Base-by-base conservation (phyloP, 2,329 filamentous ascomycete species). In the Westerdykella aurantiaca region DNA sequence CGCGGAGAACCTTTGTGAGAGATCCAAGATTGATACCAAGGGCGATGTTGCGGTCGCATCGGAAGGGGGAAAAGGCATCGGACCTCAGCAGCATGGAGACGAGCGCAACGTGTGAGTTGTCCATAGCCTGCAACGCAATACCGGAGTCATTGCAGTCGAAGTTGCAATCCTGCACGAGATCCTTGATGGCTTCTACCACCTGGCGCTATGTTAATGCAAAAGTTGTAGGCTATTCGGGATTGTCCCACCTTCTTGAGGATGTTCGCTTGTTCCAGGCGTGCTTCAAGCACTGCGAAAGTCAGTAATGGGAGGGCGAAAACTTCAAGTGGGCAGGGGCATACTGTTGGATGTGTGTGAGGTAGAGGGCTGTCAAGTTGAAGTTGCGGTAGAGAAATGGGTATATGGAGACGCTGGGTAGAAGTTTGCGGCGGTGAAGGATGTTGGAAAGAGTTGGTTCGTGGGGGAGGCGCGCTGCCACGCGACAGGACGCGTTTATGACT, bases 61-160 rank as follows among this genome's bases (percentile, higher is more conserved):
- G 88, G 79, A 88, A 98, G 41, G 89, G 90, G 6, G 83, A 84
- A 78, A 98, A 98, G 57, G 83, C 83, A 69, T 97, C 93, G 48
- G 91, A 86, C 75, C 93, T 93, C 69, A 98, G 86, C 79, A 95
- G 83, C 93, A 98, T 98, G 55, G 93, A 96, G 42, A 98, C 93
- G 43, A 98, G 87, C 50, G 93, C 93, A 61, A 98, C 93, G 74
- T 98, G 93, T 40, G 90, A 97, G 81, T 97, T 98, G 78, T 98
- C 93, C 94, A 98, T 98, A 64, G 93, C 93, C 74, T 98, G 93
- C 44, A 98, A 86, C 41, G 91, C 90, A 64, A 98, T 93, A 51
- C 93, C 93, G 43, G 88, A 91, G 79, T 98, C 94, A 85, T 97
- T 98, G 85, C 94, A 98, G 79, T 98, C 93, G 75, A 98, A 98